A percentile compares a stretch with the other conserved stretches of the same genome.
phyloP scores from a whole-genome alignment of 495 filamentous ascomycete genomes.

The Hypoxylon lenormandii region DNA sequence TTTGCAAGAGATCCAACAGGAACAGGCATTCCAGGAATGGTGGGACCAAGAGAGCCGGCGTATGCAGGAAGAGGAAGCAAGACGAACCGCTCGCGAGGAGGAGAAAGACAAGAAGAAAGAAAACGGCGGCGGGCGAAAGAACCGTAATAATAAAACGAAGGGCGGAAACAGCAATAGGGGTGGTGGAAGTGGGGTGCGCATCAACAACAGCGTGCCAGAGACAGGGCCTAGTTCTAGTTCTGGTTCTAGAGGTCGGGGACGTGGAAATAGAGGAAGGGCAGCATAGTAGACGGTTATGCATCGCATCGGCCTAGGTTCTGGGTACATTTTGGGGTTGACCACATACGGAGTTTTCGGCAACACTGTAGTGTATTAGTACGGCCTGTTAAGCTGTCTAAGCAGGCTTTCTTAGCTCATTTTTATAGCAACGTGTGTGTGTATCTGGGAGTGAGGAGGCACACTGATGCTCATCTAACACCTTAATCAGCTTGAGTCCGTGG shows the following conservation, averaged over 20 bases:
- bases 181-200: background rate
- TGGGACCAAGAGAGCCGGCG: constrained; percentile 91
- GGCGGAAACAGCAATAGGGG: constrained; percentile 14
- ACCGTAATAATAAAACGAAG: constrained; percentile 34
- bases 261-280: constrained; percentile 35
- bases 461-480: no score
- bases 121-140: constrained; percentile 22
- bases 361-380: constrained; percentile 60
- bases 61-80: constrained; percentile 72
- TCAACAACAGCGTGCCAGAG: constrained; percentile 9
- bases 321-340: background rate
- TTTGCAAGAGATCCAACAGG: constrained; percentile 91
- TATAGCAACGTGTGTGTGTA: no score
- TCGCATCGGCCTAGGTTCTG: constrained; percentile 1
- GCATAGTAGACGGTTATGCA: constrained; percentile 24
- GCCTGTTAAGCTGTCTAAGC: no score
- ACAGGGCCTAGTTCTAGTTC: constrained; percentile 27
- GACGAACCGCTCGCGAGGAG: constrained; percentile 48
- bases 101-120: constrained; percentile 48
- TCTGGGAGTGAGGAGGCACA: no score
- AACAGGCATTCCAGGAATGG: constrained; percentile 98
- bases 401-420: no score
- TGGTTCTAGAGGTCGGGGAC: constrained; percentile 36
- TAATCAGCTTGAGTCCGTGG: no score
- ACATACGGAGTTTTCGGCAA: constrained; percentile 26